Base-by-base conservation (phyloP, 345 rosid genomes). In the Eucalyptus erythrocorys region DNA sequence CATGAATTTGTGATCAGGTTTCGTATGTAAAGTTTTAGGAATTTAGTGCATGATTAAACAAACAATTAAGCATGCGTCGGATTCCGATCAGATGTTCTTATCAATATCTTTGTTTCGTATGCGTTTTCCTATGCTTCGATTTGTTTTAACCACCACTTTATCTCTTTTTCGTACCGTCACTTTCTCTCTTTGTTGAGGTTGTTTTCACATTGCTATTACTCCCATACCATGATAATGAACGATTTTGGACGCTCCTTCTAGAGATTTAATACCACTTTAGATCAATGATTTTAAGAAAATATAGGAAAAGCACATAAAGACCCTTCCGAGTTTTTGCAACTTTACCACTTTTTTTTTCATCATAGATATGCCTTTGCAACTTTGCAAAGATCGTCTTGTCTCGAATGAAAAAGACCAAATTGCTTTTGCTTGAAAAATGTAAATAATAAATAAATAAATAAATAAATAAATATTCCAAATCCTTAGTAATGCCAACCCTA, bases 391-490 rank as follows among this genome's bases (percentile, higher is more conserved):
- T 10, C 27, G 5, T 40, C 47, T 37, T 37, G 82, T 37, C 27
- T 40, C 30, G 81, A 37, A 0, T 55, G 61, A 21, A 76, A 76
- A 76, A 40, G 84, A 40, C 14, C 30, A 40, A 42, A 40, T 21
- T 76, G 30, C 84, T 76, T 76, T 76, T 37, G 47, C 42, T 76
- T 37, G 26, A 40, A 71, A 71, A 66, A 71, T 10, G 5, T 5
- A 5, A n/a, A n/a, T n/a, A 9, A 1, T 2, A 5, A 48, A 5
- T 5, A 49, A 49, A 49, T 10, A 47, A 6, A 5, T 16, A 5
- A 34, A 40, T 37, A n/a, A 14, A 34, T 76, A 76, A 19, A 76
- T 10, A 6, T 40, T 76, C 82, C 47, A 40, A 76, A 76, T 21
- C 47, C 47, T 76, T 40, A 21, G 47, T 21, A 76, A 6, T 1